Percentiles rank a stretch among this genome's conserved stretches.
Conservation (phyloP, 495 filamentous ascomycete species). For the Penicillium atrosanguineum region DNA sequence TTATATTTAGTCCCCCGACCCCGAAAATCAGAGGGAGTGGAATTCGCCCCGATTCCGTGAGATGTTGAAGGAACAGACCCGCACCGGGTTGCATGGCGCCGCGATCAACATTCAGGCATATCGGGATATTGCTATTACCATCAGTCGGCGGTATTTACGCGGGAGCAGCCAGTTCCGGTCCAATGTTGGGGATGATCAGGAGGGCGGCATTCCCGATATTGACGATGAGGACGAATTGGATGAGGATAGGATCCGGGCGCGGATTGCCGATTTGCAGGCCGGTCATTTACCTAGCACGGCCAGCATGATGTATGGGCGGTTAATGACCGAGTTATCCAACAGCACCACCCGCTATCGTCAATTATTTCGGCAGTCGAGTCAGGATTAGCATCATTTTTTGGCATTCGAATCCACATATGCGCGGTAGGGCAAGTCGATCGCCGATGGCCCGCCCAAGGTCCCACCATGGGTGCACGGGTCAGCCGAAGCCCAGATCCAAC, state of each 20-base stretch:
- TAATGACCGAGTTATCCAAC: slow-evolving; percentile 10
- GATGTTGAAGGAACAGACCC: background rate
- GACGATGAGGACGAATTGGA: background rate
- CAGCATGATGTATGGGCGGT: slow-evolving; percentile 14
- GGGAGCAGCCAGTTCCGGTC: background rate
- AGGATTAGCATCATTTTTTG: background rate
- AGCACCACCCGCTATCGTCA: slow-evolving; percentile 1
- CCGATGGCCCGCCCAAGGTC: no score
- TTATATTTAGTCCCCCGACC: background rate
- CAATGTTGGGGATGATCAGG: background rate
- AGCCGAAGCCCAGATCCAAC: no score
- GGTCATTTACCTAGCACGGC: slow-evolving; percentile 9
- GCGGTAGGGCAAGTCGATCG: no score
- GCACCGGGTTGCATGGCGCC: background rate
- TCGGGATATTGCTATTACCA: slow-evolving; percentile 1
- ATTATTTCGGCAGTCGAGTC: slow-evolving; percentile 7
- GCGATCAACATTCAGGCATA: background rate
- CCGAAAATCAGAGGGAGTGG: background rate
- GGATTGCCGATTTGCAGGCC: slow-evolving; percentile 10
- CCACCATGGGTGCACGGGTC: no score
- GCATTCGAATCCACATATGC: no score
- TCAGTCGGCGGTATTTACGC: background rate
- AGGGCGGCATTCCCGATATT: background rate
- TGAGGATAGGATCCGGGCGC: background rate
- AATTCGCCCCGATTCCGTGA: background rate